Evolutionary conservation across 1,284 basidiomycete genomes (phyloP).

Genomic region (Ceratobasidium sp.): DNA sequence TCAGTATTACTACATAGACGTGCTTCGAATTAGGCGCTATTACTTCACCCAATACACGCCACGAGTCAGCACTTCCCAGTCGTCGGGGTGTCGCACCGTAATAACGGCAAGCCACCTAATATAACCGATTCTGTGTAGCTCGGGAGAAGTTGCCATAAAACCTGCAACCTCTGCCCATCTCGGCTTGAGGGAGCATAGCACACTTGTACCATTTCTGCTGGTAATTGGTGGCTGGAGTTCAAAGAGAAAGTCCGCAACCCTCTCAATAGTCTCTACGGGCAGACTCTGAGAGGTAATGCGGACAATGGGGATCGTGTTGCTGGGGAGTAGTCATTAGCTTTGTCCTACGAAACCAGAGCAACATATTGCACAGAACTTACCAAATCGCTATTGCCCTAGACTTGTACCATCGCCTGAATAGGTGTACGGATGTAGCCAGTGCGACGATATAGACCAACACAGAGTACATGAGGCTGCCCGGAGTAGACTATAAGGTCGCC

Average conservation of each 20-base stretch:
- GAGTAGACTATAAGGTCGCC: no score
- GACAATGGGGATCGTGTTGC: neutral
- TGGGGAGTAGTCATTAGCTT: neutral
- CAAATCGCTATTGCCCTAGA: neutral
- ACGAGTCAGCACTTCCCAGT: neutral
- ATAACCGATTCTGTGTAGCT: conserved; percentile 10
- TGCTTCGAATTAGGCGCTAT: neutral
- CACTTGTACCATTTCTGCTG: neutral
- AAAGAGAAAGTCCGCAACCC: conserved; percentile 22
- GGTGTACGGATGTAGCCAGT: no score
- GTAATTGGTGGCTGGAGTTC: neutral
- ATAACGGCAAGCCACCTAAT: neutral
- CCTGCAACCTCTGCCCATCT: neutral
- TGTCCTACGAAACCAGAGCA: neutral
- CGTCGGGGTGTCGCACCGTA: neutral
- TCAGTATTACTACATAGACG: neutral
- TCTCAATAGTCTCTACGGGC: conserved; percentile 13
- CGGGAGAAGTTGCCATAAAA: neutral
- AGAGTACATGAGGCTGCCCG: no score
- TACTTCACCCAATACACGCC: neutral
- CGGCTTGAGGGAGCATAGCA: neutral
- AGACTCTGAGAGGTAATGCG: neutral
- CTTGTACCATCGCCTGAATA: no score
- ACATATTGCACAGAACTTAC: neutral
- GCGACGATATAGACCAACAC: no score